Base-by-base conservation (phyloP, 2,329 filamentous ascomycete species). In the Penicillium paneum region DNA sequence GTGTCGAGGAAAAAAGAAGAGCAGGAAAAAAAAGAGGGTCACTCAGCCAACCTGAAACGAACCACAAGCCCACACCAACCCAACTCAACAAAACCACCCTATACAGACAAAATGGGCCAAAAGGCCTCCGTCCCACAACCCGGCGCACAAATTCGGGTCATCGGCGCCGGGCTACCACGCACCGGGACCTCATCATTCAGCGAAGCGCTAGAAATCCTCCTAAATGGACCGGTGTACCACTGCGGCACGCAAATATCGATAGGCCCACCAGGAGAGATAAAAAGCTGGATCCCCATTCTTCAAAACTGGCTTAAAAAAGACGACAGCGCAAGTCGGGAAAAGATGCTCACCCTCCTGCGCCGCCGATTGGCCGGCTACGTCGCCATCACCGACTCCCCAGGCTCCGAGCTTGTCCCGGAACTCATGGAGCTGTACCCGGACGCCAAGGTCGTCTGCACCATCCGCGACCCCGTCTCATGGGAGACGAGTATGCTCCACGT, bases 131-230 rank as follows among this genome's bases (percentile, higher is more conserved):
- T 55, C 8, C 62, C 62, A 2, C 42, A 56, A 12, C 55, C 59
- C 2, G 61, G 61, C 3, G 51, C 61, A 11, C 50, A 35, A 4
- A 57, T 68, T 34, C 59, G 62, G 51, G 63, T 68, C 29, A 68
- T 68, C 49, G 66, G 65, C 13, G 65, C 66, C 5, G 66, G 66
- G 0, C 55, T 68, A n/a, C 54, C 78, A 13, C 72, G 79, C 46
- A 81, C 79, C 1, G 79, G 79, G 13, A 81, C 79, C 1, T 70
- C 79, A 10, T 80, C 80, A 24, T 78, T 81, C 69, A 75, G 75
- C 32, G 60, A 74, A 36, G 80, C 80, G 1, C 66, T 82, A 8
- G 72, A 71, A 55, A 77, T 74, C 52, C 71, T 82, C 3, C 74
- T 81, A 6, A 64, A 77, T 35, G 79, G 76, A 0, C 79, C 80